Evolutionary conservation across 2,329 filamentous ascomycete genomes (phyloP), one percentile per base, ranked within the genome.

Genomic region (Meredithiella fracta): DNA sequence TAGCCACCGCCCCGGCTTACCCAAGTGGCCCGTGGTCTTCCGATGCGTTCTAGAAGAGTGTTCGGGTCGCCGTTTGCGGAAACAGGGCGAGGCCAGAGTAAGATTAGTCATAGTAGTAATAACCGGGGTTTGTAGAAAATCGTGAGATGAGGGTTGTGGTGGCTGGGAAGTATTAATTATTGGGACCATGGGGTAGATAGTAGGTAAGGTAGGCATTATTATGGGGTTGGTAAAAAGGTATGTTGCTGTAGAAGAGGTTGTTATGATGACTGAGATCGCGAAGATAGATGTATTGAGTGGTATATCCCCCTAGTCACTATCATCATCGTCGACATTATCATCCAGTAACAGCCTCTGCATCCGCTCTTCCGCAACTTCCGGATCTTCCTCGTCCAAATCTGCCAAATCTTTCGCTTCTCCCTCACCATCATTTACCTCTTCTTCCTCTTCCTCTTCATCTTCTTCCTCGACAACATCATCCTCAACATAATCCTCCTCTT

Each of bases 301-400:
- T 34, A 44, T n/a, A 22, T 9, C 20, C 40, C 20, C 2, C 2
- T 44, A 79, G 56, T 80, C 77, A 62, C 77, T 80, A 59, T 82
- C 79, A 53, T 77, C 74, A 9, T 76, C 78, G 61, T 82, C 65
- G 11, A 79, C 81, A 60, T 84, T 82, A 57, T 82, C 80, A 1
- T 76, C 74, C 29, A 76, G 76, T 8, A 71, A 69, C 3, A 72
- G 72, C 53, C 78, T 75, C 42, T 78, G 75, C 47, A 76, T 75
- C 40, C 73, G 73, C 8, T 74, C 73, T 3, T 73, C 77, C 15
- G 22, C 9, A 14, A 57, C 15, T 76, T 73, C 73, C 3, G 70
- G 69, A 4, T 68, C 69, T 1, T 70, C 71, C 15, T 73, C 70
- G 1, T 72, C 71, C 3, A 68, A 65, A 1, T 70, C 72, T 0